A percentile compares a stretch with the other conserved stretches of the same genome.
Evolutionary conservation across 371 early-diverging fungal genomes (phyloP).

Genomic region (Saksenaea oblongispora): DNA sequence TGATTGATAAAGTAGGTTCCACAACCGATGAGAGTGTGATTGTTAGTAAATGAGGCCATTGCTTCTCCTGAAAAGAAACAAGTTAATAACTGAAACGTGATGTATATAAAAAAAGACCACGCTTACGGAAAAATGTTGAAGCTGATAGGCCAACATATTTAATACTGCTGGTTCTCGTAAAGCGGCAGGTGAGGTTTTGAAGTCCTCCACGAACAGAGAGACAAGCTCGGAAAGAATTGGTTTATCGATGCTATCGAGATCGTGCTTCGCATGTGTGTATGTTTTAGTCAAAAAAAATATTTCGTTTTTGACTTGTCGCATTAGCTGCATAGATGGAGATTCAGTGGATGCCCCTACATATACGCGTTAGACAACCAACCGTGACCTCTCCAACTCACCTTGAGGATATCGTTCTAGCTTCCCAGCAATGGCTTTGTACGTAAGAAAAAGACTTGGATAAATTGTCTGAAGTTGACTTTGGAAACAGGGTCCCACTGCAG

Average conservation of each 20-base stretch:
- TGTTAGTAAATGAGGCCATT: constrained; percentile 26
- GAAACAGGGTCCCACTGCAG: not conserved
- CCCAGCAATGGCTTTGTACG: not conserved
- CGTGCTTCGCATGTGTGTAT: constrained; percentile 74
- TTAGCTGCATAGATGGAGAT: constrained; percentile 4
- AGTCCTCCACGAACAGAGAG: constrained; percentile 80
- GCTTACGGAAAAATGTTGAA: constrained; percentile 67
- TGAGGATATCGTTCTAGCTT: not conserved
- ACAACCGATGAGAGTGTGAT: constrained; percentile 82
- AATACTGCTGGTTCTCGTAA: constrained; percentile 89
- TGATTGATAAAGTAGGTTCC: constrained; percentile 88
- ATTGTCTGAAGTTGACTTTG: not conserved
- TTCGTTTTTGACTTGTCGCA: constrained; percentile 89
- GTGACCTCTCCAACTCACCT: not conserved
- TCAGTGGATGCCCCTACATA: not conserved
- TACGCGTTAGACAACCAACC: too few relatives aligned
- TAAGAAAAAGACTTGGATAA: not conserved
- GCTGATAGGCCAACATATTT: constrained; percentile 75
- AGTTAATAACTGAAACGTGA: not conserved
- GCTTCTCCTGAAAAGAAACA: not conserved
- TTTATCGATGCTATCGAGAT: constrained; percentile 59
- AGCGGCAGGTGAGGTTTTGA: constrained; percentile 68
- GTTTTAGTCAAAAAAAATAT: constrained; percentile 78
- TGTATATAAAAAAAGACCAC: not conserved
- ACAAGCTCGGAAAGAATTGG: constrained; percentile 81